phyloP scores from a whole-genome alignment of 306 rosid genomes.

The Sesbania bispinosa region DNA sequence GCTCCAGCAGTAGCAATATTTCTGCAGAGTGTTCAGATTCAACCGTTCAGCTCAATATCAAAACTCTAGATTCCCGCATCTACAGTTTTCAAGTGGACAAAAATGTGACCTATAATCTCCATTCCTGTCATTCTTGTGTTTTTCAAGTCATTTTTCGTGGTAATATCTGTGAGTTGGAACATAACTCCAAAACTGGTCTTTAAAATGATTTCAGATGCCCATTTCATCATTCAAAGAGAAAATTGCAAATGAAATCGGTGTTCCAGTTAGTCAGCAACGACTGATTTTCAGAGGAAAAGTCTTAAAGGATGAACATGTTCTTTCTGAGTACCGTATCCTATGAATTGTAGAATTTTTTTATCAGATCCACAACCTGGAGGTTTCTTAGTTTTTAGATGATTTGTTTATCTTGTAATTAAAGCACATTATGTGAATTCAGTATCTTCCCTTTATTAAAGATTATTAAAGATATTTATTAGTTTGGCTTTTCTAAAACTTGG shows the following conservation, averaged over 20 bases:
- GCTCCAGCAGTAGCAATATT: conserved; percentile 49
- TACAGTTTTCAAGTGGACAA: conserved; percentile 73
- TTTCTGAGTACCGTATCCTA: conserved; percentile 97
- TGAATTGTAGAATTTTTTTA: neutral
- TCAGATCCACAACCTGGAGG: neutral
- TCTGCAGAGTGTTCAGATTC: conserved; percentile 58
- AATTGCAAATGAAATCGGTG: conserved; percentile 71
- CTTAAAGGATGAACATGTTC: conserved; percentile 77
- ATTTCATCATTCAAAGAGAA: conserved; percentile 79
- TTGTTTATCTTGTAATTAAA: neutral
- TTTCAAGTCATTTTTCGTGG: neutral
- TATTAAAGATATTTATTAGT: neutral
- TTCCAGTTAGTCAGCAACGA: conserved; percentile 87
- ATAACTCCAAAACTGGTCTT: neutral
- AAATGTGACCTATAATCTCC: conserved; percentile 47
- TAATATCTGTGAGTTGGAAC: neutral
- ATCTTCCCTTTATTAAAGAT: conserved; percentile 2
- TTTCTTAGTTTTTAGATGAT: conserved; percentile 6
- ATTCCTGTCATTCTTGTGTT: neutral
- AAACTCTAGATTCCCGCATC: conserved; percentile 82
- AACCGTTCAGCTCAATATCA: conserved; percentile 74
- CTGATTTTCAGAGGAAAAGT: conserved; percentile 96
- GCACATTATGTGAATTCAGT: neutral
- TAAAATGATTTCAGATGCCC: conserved; percentile 81
- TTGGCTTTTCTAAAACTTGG: neutral